Evolutionary conservation across 108 stramenopile genomes (phyloP).

Genomic region (Chaetoceros tenuissimus): DNA sequence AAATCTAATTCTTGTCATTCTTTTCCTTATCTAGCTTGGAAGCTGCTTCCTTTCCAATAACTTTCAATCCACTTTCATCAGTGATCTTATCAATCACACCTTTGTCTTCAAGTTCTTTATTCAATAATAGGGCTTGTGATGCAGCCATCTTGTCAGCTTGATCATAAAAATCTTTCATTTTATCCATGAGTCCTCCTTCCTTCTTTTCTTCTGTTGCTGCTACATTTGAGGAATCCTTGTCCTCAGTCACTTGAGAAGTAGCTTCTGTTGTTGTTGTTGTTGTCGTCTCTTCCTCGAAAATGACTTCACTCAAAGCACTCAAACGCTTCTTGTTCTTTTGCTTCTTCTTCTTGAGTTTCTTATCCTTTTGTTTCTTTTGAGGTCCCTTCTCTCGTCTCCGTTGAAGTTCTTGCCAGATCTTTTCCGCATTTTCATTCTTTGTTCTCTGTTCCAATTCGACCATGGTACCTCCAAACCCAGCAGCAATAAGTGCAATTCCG

Average conservation of each 20-base stretch:
- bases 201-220: slow-evolving; percentile 3
- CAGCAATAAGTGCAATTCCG: slow-evolving; percentile 37
- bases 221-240: neutral
- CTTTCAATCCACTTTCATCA: slow-evolving; percentile 74
- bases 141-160: slow-evolving; percentile 81
- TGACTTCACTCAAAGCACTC: slow-evolving; percentile 59
- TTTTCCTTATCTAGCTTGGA: slow-evolving; percentile 24
- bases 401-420: slow-evolving; percentile 71
- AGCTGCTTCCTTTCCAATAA: slow-evolving; percentile 63
- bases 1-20: slow-evolving; percentile 4
- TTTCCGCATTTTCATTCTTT: slow-evolving; percentile 61
- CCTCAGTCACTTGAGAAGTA: neutral
- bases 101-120: slow-evolving; percentile 79
- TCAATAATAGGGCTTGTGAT: slow-evolving; percentile 70
- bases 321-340: slow-evolving; percentile 59
- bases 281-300: slow-evolving; percentile 25
- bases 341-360: slow-evolving; percentile 24
- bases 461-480: slow-evolving; percentile 16
- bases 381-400: slow-evolving; percentile 32
- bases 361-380: slow-evolving; percentile 7
- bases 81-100: slow-evolving; percentile 84
- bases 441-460: slow-evolving; percentile 28
- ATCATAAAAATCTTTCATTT: slow-evolving; percentile 62
- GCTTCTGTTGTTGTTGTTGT: slow-evolving; percentile 6
- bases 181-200: slow-evolving; percentile 47